These are phyloP conservation scores for Xylaria longipes DNA, from an alignment of 495 filamentous ascomycete species.

Conservation along the genomic window DNA sequence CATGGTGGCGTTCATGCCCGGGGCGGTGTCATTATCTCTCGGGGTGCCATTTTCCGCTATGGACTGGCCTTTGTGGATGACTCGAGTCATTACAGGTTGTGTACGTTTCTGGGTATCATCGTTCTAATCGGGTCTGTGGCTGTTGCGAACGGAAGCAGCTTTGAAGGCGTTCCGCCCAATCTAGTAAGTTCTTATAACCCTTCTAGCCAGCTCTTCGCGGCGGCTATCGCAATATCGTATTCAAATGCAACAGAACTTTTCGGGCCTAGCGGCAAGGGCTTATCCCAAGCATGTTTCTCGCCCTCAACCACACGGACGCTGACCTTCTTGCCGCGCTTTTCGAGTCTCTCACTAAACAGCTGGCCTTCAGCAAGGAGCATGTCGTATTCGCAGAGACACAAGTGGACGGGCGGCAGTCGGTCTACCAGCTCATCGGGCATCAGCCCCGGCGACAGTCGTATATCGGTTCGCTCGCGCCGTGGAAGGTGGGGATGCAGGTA, in stretches of 20 bases:
- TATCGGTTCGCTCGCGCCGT: conserved; percentile 23
- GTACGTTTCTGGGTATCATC: not conserved
- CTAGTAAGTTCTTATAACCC: not conserved
- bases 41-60: not conserved
- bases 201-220: conserved; percentile 29
- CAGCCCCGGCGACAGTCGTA: conserved; percentile 28
- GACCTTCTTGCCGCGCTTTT: conserved; percentile 62
- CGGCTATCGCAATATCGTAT: conserved; percentile 28
- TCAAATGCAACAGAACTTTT: conserved; percentile 32
- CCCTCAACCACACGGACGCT: conserved; percentile 66
- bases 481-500: conserved; percentile 60
- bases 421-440: conserved; percentile 36
- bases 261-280: conserved; percentile 58
- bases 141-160: not conserved
- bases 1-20: not conserved
- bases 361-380: conserved; percentile 73
- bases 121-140: not conserved
- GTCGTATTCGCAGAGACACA: conserved; percentile 80
- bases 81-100: not conserved
- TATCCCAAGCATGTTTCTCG: conserved; percentile 77
- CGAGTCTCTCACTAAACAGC: conserved; percentile 59
- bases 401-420: conserved; percentile 50
- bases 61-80: not conserved
- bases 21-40: not conserved
- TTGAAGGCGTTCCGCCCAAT: not conserved